phyloP scores from a whole-genome alignment of 2,329 filamentous ascomycete species.

The Metarhizium brunneum region DNA sequence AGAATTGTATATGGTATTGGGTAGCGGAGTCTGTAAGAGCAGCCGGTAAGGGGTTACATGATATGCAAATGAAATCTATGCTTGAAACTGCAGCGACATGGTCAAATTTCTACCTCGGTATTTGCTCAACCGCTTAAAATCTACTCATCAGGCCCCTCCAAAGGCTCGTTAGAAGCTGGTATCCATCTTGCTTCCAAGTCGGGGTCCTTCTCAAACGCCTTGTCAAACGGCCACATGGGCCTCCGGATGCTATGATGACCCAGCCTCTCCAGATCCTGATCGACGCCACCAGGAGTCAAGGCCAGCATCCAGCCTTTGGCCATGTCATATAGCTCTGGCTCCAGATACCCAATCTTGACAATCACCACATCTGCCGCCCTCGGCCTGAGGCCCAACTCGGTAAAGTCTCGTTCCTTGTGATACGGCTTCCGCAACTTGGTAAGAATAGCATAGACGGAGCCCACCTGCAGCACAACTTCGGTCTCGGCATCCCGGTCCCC shows the following conservation, averaged over 20 bases:
- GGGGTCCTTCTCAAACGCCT: slow-evolving; percentile 10
- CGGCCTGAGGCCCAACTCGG: slow-evolving; percentile 25
- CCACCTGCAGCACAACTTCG: slow-evolving; percentile 41
- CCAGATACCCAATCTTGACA: slow-evolving; percentile 47
- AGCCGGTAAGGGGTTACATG: too few relatives aligned
- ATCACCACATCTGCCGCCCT: slow-evolving; percentile 37
- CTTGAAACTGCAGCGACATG: not conserved
- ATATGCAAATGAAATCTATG: not conserved
- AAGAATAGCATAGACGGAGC: slow-evolving; percentile 40
- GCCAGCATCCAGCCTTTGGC: slow-evolving; percentile 44
- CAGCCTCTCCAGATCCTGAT: slow-evolving; percentile 39
- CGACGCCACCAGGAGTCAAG: slow-evolving; percentile 43
- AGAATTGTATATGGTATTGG: too few relatives aligned
- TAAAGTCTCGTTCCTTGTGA: slow-evolving; percentile 43
- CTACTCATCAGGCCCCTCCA: slow-evolving; percentile 2
- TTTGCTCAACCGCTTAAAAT: not conserved
- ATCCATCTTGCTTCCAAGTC: slow-evolving; percentile 14
- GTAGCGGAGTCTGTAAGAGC: not conserved
- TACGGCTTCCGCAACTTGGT: slow-evolving; percentile 44
- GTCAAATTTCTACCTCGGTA: not conserved
- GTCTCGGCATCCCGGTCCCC: slow-evolving; percentile 37
- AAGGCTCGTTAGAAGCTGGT: slow-evolving; percentile 10
- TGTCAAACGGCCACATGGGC: slow-evolving; percentile 31
- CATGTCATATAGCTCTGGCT: slow-evolving; percentile 45
- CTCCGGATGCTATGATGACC: slow-evolving; percentile 37